Evolutionary conservation across 192 early-diverging fungal genomes (phyloP).

Genomic region (Coemansia interrupta): DNA sequence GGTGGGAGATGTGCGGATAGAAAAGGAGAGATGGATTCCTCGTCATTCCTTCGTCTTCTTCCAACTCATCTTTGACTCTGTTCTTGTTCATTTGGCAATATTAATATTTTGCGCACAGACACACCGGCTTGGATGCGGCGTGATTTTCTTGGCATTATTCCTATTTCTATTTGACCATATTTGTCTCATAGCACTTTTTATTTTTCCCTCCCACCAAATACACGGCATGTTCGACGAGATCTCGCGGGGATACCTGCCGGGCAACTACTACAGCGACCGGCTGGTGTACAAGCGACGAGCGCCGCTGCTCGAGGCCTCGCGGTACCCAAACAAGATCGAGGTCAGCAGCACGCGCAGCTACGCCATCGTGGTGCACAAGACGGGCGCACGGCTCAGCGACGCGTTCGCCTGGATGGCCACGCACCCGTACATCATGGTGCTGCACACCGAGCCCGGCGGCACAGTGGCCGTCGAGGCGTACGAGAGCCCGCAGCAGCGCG

Average conservation of each 20-base stretch:
- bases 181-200: too few species aligned
- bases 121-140: too few species aligned
- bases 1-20: too few species aligned
- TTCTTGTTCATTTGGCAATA: too few species aligned
- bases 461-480: constrained; percentile 33
- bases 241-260: constrained; percentile 28
- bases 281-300: constrained; percentile 30
- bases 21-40: too few species aligned
- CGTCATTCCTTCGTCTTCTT: too few species aligned
- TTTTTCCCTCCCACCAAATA: too few species aligned
- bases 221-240: constrained; percentile 15
- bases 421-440: constrained; percentile 29
- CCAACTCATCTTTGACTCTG: too few species aligned
- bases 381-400: constrained; percentile 6
- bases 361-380: constrained; percentile 12
- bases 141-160: too few species aligned
- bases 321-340: constrained; percentile 50
- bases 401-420: constrained; percentile 43
- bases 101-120: too few species aligned
- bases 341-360: constrained; percentile 18
- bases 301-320: constrained; percentile 14
- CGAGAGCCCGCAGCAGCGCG: constrained; percentile 14
- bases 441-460: neutral
- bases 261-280: constrained; percentile 22
- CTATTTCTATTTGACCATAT: neutral